These are phyloP conservation scores for Trypanosoma theileri DNA, from an alignment of 208 protist species.

Conservation along the genomic window DNA sequence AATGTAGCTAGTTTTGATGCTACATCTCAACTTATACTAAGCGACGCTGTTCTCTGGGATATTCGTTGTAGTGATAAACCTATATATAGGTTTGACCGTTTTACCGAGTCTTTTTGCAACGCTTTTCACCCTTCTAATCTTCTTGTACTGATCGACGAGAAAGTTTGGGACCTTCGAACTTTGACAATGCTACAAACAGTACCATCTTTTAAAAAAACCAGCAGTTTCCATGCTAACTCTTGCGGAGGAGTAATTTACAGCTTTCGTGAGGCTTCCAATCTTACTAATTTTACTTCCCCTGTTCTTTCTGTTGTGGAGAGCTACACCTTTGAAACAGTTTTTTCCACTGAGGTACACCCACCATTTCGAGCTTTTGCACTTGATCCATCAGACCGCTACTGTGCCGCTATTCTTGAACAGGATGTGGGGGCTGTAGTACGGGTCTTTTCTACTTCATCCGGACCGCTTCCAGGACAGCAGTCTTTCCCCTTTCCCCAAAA, in stretches of 20 bases:
- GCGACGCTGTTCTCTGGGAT: conserved; percentile 87
- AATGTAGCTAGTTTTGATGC: conserved; percentile 83
- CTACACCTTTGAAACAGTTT: conserved; percentile 73
- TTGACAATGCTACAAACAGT: conserved; percentile 74
- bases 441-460: conserved; percentile 79
- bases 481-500: conserved; percentile 66
- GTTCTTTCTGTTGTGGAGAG: conserved; percentile 83
- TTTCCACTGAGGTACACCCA: conserved; percentile 73
- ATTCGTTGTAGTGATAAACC: conserved; percentile 64
- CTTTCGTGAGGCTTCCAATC: conserved; percentile 56
- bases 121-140: conserved; percentile 74
- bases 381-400: conserved; percentile 85
- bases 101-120: conserved; percentile 80
- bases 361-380: conserved; percentile 74
- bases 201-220: conserved; percentile 69
- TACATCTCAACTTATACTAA: conserved; percentile 70
- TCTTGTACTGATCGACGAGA: conserved; percentile 83
- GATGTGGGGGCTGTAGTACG: conserved; percentile 61
- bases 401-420: conserved; percentile 74
- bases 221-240: conserved; percentile 60
- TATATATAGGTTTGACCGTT: conserved; percentile 83
- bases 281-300: conserved; percentile 36
- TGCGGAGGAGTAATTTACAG: conserved; percentile 70
- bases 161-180: conserved; percentile 85
- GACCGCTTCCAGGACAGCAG: conserved; percentile 55